Conservation (phyloP, 805 yeast species). For the Candida chauliodis region DNA sequence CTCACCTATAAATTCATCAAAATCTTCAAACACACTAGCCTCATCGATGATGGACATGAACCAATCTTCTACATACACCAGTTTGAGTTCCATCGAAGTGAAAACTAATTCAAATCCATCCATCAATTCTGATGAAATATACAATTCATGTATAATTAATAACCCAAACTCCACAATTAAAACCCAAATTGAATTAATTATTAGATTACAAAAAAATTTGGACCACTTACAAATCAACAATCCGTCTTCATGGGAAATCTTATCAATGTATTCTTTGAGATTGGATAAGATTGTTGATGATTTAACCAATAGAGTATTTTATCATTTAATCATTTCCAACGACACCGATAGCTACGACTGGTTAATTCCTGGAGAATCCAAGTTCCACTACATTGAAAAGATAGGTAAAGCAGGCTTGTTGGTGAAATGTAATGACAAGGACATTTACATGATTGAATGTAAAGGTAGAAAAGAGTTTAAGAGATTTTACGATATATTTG, state of each 20-base stretch:
- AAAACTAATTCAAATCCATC: conserved; percentile 2
- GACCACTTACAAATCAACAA: conserved; percentile 25
- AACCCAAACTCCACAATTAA: conserved; percentile 3
- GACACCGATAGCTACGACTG: conserved; percentile 21
- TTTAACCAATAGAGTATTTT: conserved; percentile 21
- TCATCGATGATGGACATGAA: conserved; percentile 36
- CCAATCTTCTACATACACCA: conserved; percentile 23
- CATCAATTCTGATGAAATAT: conserved; percentile 8
- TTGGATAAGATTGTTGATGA: conserved; percentile 28
- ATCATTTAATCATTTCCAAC: conserved; percentile 25
- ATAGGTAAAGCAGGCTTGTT: conserved; percentile 44
- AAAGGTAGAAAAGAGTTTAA: conserved; percentile 40
- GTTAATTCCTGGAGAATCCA: conserved; percentile 30
- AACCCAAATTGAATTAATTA: conserved; percentile 15
- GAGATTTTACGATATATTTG: conserved; percentile 23
- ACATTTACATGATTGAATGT: conserved; percentile 41
- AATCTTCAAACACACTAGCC: conserved; percentile 26
- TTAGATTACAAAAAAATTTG: conserved; percentile 36
- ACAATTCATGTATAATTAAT: conserved; percentile 10
- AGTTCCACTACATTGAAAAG: conserved; percentile 25
- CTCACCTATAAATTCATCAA: conserved; percentile 8
- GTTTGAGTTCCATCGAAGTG: conserved; percentile 13
- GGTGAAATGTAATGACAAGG: conserved; percentile 26
- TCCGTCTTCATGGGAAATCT: conserved; percentile 42
- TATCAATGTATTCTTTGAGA: conserved; percentile 36